Base-by-base conservation (phyloP, 768 basidiomycete genomes). In the Exsudoporus frostii region DNA sequence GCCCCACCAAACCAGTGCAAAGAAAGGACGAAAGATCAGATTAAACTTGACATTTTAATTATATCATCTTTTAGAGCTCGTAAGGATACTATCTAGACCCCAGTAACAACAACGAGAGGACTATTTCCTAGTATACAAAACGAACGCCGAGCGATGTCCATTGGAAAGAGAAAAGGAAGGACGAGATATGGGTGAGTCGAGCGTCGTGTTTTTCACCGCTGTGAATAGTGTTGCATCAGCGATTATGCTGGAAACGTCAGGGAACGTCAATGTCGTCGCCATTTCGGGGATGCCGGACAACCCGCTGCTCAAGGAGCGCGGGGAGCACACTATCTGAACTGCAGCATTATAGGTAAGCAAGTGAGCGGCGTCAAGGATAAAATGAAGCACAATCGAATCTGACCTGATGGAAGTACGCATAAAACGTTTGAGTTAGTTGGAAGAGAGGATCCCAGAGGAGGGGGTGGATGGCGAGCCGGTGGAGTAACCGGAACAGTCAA, bases 401-500 rank as follows among this genome's bases (percentile, higher is more conserved):
- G 25, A 60, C 53, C 41, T 39, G 40, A 29, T 47, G 15, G 6
- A 45, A 20, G 7, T 22, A 34, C 42, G 19, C 33, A 33, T 30
- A 50, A 30, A 39, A 32, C 9, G 22, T 3, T 15, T 8, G 25
- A 25, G n/a, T 37, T 51, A 57, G 37, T 52, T 56, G 17, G 29
- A 46, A 11, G 46, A 48, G 11, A 50, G 42, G 0, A 44, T 49
- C 13, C 50, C 55, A 2, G 59, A 57, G 7, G 55, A 61, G 7
- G 50, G 45, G 3, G 65, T 49, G 22, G 53, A 54, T 20, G 56
- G 52, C 7, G 64, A 56, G 20, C 25, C 52, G 15, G 45, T 48
- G 17, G 60, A 53, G 25, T 57, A 56, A 15, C 46, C 24, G 1
- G 49, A 50, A 36, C 29, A 52, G 43, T 66, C 63, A 25, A 67